Evolutionary conservation across 1,284 basidiomycete genomes (phyloP).

Genomic region (Athelia psychrophila): DNA sequence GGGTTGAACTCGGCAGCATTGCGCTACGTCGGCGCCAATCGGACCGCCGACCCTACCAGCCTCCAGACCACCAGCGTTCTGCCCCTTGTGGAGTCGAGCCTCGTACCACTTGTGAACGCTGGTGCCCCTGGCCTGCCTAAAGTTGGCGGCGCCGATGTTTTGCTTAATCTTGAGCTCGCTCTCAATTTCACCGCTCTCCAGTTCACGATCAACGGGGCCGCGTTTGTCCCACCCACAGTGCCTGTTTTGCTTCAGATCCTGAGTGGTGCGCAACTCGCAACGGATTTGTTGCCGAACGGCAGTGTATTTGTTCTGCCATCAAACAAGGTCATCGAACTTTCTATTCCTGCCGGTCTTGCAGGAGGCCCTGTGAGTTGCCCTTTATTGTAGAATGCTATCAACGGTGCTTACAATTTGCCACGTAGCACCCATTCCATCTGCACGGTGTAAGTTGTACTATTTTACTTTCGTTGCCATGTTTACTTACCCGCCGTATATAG

Average conservation of each 20-base stretch:
- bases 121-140: slow-evolving; percentile 10
- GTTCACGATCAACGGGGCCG: slow-evolving; percentile 24
- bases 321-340: slow-evolving; percentile 37
- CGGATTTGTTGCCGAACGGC: slow-evolving; percentile 10
- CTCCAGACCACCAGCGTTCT: neutral
- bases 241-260: slow-evolving; percentile 42
- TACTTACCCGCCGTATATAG: slow-evolving; percentile 14
- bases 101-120: slow-evolving; percentile 15
- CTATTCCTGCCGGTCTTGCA: slow-evolving; percentile 24
- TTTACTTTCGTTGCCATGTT: neutral
- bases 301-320: slow-evolving; percentile 20
- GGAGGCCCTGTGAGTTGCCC: slow-evolving; percentile 30
- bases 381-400: neutral
- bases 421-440: slow-evolving; percentile 31
- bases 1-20: slow-evolving; percentile 13
- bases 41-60: slow-evolving; percentile 13
- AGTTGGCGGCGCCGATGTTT: slow-evolving; percentile 10
- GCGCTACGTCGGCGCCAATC: slow-evolving; percentile 17
- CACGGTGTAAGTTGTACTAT: slow-evolving; percentile 26
- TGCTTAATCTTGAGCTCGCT: slow-evolving; percentile 7
- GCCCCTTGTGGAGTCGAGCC: slow-evolving; percentile 7
- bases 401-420: neutral
- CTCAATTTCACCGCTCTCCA: neutral
- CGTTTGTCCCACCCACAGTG: slow-evolving; percentile 24
- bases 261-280: slow-evolving; percentile 30